Percentiles rank a stretch among this genome's conserved stretches.
phyloP scores from a whole-genome alignment of 306 rosid genomes.

The Cucurbita maxima region DNA sequence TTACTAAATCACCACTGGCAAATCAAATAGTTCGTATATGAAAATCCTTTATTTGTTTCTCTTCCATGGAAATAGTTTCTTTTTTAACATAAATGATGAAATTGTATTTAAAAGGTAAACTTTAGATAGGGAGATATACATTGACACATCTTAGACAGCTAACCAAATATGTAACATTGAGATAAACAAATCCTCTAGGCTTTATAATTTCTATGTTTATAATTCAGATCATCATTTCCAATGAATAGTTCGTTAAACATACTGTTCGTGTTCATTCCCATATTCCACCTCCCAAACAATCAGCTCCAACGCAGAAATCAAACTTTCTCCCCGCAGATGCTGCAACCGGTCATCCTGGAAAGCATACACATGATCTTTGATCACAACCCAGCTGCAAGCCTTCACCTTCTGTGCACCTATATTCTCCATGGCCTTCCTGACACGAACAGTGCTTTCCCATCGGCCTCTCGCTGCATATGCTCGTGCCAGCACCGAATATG shows the following conservation, averaged over 20 bases:
- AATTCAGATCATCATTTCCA: background rate
- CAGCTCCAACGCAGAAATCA: conserved; percentile 38
- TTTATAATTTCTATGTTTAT: background rate
- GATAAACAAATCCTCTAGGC: background rate
- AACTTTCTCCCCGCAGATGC: conserved; percentile 39
- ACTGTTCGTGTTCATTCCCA: conserved; percentile 6
- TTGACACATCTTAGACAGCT: background rate
- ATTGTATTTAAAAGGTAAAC: no score
- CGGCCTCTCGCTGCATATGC: conserved; percentile 44
- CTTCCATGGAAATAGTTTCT: no score
- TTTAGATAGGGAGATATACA: background rate
- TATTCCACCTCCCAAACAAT: conserved; percentile 45
- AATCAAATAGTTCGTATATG: no score
- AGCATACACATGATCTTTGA: conserved; percentile 31
- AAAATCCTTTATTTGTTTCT: no score
- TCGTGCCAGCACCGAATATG: conserved; percentile 41
- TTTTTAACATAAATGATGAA: no score
- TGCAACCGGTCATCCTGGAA: conserved; percentile 44
- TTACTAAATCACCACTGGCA: no score
- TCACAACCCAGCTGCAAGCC: conserved; percentile 58
- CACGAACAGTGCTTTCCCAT: conserved; percentile 68
- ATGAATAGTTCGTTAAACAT: background rate
- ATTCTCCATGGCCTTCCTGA: conserved; percentile 33
- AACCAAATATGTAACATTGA: background rate
- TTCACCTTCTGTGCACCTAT: conserved; percentile 19